A percentile compares a stretch with the other conserved stretches of the same genome.
Evolutionary conservation across 2,329 filamentous ascomycete genomes (phyloP).

Genomic region (Penicillium sp.): DNA sequence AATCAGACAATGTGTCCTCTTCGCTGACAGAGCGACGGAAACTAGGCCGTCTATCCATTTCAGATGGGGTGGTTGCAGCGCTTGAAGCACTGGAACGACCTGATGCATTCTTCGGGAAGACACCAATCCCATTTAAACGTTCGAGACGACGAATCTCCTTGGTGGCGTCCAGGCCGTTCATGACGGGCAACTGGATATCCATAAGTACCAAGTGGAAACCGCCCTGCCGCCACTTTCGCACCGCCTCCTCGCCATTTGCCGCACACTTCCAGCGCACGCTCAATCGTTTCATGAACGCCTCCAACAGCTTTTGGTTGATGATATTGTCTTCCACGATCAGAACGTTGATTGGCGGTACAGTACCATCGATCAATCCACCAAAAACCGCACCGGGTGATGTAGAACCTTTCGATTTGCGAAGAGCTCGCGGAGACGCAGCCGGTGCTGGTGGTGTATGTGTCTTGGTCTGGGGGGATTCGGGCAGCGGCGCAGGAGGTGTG

Average conservation of each 20-base stretch:
- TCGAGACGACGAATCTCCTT: slow-evolving; percentile 91
- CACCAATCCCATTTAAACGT: slow-evolving; percentile 85
- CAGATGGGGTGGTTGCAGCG: slow-evolving; percentile 19
- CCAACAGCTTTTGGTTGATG: slow-evolving; percentile 90
- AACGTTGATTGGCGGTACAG: slow-evolving; percentile 93
- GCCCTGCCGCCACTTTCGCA: slow-evolving; percentile 86
- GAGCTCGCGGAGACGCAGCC: slow-evolving; percentile 50
- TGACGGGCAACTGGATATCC: slow-evolving; percentile 96
- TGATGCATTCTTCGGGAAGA: slow-evolving; percentile 70
- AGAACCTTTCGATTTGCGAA: slow-evolving; percentile 35
- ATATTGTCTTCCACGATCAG: slow-evolving; percentile 98
- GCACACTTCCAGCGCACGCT: slow-evolving; percentile 98
- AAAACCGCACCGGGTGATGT: slow-evolving; percentile 40
- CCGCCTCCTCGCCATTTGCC: slow-evolving; percentile 89
- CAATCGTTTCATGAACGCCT: slow-evolving; percentile 91
- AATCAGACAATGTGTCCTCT: slow-evolving; percentile 38
- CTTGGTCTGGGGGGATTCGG: slow-evolving; percentile 39
- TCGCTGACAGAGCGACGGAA: slow-evolving; percentile 28
- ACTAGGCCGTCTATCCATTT: slow-evolving; percentile 15
- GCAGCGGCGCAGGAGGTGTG: slow-evolving; percentile 33
- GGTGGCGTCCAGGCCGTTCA: slow-evolving; percentile 93
- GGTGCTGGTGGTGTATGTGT: slow-evolving; percentile 37
- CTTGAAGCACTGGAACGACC: slow-evolving; percentile 48
- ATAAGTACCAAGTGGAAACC: slow-evolving; percentile 96
- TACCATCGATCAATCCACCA: slow-evolving; percentile 70